Base-by-base conservation (phyloP, 1,139 yeast species). In the Eremothecium coryli region DNA sequence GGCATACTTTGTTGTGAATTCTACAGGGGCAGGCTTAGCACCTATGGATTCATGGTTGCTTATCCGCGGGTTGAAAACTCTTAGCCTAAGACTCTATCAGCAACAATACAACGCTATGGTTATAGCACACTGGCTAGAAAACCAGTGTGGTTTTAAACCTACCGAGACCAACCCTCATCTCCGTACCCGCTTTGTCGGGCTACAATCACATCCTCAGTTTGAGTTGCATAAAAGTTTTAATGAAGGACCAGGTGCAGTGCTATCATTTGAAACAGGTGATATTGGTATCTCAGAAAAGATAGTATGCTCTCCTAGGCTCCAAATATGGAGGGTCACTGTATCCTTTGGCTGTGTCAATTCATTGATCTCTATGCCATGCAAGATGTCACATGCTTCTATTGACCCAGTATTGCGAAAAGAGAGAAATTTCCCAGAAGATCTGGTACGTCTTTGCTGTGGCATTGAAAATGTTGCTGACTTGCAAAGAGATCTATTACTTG, bases 371-470 rank as follows among this genome's bases (percentile, higher is more conserved):
- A 73, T 86, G 80, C 96, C 96, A 9, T 84, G 95, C 60, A 75
- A 75, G 58, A 86, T 86, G 96, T 82, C 95, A 2, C 96, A 86
- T 55, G 96, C 96, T n/a, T 79, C 95, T 4, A 86, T 88, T 44
- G 95, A 85, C 52, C 80, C 86, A 24, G 76, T 82, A 51, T 78
- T 86, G 6, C 72, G 95, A 56, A 77, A 78, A 40, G 94, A 82
- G 58, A 72, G 96, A 54, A 85, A 78, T 26, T 77, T 86, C 62
- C 95, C 96, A 2, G 95, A 86, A 59, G 96, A 88, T 57, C 66
- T 86, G 52, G 76, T 86, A 49, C 70, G 96, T 49, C 69, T 86
- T 39, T 86, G 95, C 57, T 78, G 86, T 35, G 96, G 96, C 38
- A 86, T 60, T 32, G 65, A 61, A 38, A 53, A 59, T 41, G 47